Evolutionary conservation across 345 rosid species (phyloP), one percentile per base, ranked within the genome.

Genomic region (Pugionium dolabratum): DNA sequence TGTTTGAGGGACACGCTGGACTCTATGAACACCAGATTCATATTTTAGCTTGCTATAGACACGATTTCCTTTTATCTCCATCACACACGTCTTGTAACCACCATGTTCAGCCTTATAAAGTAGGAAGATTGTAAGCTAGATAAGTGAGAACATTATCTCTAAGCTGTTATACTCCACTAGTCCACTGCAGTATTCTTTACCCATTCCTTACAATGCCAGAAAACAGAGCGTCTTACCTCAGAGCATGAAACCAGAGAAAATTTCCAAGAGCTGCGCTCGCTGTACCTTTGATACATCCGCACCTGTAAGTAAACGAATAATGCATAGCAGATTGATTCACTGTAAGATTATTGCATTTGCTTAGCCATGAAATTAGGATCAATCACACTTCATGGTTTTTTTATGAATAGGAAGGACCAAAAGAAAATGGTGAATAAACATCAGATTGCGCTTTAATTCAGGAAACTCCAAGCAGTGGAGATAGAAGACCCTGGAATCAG

Each of bases 1-100:
- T 60, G 98, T 93, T 76, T 83, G 94, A 82, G 98, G 98, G 58
- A 93, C 97, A 45, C 96, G 90, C 75, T 93, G 97, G 64, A 93
- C 98, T 59, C 95, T 80, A 73, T 90, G 96, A 65, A 93, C 98
- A 66, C 98, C 98, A 73, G 96, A 88, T 66, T 93, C 98, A 45
- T 82, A 93, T 66, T 93, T 90, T 48, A 93, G 79, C 78, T 93
- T 93, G 84, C 98, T 93, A 75, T 88, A 93, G 56, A 90, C 98
- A 55, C 86, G 78, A 5, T 74, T 85, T 51, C 98, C 97, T 82
- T 78, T 90, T 50, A 93, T 74, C 78, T 90, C 97, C 91, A 90
- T 83, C 79, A 93, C 98, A 72, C 73, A 84, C 48, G 97, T 90
- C 84, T 93, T 93, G 82, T 73, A 93, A 70, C 98, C 98, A 42